These are phyloP conservation scores for Aspergillus neoniger DNA, from an alignment of 2,329 filamentous ascomycete genomes.

Conservation along the genomic window DNA sequence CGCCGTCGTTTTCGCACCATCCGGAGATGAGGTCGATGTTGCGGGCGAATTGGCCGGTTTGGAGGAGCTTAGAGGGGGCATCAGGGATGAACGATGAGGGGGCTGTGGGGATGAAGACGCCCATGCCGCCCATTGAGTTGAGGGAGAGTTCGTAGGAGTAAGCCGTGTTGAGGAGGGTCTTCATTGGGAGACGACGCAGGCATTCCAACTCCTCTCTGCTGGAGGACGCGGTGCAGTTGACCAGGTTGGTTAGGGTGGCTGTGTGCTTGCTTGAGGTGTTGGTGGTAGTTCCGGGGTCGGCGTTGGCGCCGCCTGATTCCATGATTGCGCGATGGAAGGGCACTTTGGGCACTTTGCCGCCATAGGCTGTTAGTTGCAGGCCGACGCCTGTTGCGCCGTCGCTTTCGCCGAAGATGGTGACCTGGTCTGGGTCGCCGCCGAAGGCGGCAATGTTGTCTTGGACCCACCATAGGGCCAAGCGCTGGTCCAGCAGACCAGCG, in stretches of 20 bases:
- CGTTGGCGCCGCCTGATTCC: not conserved
- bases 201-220: not conserved
- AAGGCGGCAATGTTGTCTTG: conserved; percentile 6
- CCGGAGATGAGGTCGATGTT: not conserved
- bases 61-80: not conserved
- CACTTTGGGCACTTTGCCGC: not conserved
- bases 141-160: not conserved
- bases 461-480: not conserved
- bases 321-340: not conserved
- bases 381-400: not conserved
- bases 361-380: not conserved
- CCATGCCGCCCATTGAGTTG: not conserved
- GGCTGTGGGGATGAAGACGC: not conserved
- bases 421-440: not conserved
- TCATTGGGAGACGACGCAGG: not conserved
- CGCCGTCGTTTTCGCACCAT: not conserved
- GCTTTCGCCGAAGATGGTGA: conserved; percentile 9
- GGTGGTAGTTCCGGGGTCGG: not conserved
- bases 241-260: not conserved
- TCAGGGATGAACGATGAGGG: not conserved
- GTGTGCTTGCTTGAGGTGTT: not conserved
- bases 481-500: not conserved
- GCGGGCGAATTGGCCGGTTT: not conserved
- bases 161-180: not conserved
- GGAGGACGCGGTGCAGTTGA: not conserved